Base-by-base conservation (phyloP, 2,329 filamentous ascomycete genomes). In the Aureobasidium sp. region DNA sequence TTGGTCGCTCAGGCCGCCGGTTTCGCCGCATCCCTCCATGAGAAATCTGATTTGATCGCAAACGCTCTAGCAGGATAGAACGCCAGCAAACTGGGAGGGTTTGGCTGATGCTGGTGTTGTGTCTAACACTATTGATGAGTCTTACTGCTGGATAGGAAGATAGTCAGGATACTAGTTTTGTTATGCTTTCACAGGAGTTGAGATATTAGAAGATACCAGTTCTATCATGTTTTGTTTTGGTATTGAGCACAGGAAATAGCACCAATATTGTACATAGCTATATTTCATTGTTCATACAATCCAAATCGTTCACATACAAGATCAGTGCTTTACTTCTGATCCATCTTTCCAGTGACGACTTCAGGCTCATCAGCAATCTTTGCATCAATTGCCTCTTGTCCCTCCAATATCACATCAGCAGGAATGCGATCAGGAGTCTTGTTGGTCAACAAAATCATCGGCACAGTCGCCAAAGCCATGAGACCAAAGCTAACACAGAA, bases 401-500 rank as follows among this genome's bases (percentile, higher is more conserved):
- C 50, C 62, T 71, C 70, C 15, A 63, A 47, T 36, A 59, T 42
- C 21, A 64, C 62, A 41, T 63, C 62, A 42, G 61, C 63, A 32
- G 63, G 63, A 44, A 72, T 71, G 8, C 67, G 70, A 62, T 73
- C 69, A 7, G 70, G 70, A 8, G 71, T 72, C 32, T 64, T 59
- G 44, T 72, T 71, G 16, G 72, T 69, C 60, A 73, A 55, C 15
- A 68, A 50, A 27, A 73, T 54, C 71, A 73, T 73, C 9, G 71
- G 71, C 16, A 52, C 65, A 15, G 71, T 63, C 7, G 70, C 69
- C 29, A 69, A 36, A 27, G 65, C 69, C 70, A 73, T 71, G 32
- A 73, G 47, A 2, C 65, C 70, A 50, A 72, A 72, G 3, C 69
- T 71, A 3, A 73, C 70, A 37, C 70, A 72, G 30, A 61, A 55